Evolutionary conservation across 257 asterid genomes (phyloP).

Genomic region (Striga asiatica): DNA sequence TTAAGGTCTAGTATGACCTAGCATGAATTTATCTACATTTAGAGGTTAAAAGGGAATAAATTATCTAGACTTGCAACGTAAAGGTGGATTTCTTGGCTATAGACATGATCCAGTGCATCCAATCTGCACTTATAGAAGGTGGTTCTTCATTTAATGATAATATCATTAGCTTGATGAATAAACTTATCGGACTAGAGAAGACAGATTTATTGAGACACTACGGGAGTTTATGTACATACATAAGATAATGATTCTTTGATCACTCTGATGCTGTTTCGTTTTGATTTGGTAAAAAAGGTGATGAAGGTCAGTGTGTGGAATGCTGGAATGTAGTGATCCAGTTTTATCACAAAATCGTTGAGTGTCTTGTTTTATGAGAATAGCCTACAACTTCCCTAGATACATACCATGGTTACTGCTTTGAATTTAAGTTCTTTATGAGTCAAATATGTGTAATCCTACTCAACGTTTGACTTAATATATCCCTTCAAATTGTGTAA

Average conservation of each 20-base stretch:
- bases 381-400: background rate
- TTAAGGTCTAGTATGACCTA: background rate
- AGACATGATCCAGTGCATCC: background rate
- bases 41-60: background rate
- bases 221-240: background rate
- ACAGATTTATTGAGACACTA: background rate
- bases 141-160: conserved; percentile 6
- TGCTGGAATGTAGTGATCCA: too few species aligned
- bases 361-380: background rate
- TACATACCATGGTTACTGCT: background rate
- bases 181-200: background rate
- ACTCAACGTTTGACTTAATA: background rate
- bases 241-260: background rate
- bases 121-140: background rate
- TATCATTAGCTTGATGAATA: background rate
- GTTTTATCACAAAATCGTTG: background rate
- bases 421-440: background rate
- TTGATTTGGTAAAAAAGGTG: background rate
- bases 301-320: background rate
- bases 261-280: background rate
- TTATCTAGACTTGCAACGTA: background rate
- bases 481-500: too few species aligned
- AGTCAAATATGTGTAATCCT: background rate
- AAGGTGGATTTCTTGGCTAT: background rate
- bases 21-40: background rate